phyloP scores from a whole-genome alignment of 768 basidiomycete species.

The Russula dissimulans region DNA sequence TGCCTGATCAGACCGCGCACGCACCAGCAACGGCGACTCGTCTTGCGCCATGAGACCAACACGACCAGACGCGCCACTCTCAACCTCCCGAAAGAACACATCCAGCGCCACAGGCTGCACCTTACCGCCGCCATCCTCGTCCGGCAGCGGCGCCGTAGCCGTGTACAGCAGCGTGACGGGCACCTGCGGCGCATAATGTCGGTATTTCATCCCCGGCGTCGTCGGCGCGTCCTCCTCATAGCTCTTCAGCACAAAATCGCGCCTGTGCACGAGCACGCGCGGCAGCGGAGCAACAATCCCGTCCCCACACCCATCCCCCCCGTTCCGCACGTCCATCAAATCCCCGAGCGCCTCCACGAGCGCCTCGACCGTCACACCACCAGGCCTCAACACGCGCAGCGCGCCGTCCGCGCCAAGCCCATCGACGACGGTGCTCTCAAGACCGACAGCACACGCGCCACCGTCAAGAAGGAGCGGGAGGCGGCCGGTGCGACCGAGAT shows the following conservation, averaged over 20 bases:
- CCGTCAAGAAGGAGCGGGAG: slow-evolving; percentile 80
- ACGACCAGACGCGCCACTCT: slow-evolving; percentile 17
- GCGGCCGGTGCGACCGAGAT: slow-evolving; percentile 55
- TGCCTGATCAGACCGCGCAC: slow-evolving; percentile 26
- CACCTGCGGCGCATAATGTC: slow-evolving; percentile 88
- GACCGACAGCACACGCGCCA: slow-evolving; percentile 79
- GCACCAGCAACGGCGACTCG: slow-evolving; percentile 38
- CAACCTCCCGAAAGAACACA: slow-evolving; percentile 35
- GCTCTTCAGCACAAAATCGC: slow-evolving; percentile 60
- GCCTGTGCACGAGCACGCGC: slow-evolving; percentile 63
- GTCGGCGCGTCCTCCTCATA: slow-evolving; percentile 72
- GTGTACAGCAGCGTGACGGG: slow-evolving; percentile 72
- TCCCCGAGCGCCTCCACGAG: slow-evolving; percentile 46
- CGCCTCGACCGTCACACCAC: slow-evolving; percentile 87
- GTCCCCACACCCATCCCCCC: too few relatives aligned
- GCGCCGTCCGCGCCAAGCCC: slow-evolving; percentile 67
- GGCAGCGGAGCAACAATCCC: neutral
- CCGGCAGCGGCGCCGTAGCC: slow-evolving; percentile 28
- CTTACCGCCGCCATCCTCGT: slow-evolving; percentile 21
- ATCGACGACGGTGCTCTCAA: slow-evolving; percentile 95
- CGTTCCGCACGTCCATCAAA: slow-evolving; percentile 25
- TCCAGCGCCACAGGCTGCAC: slow-evolving; percentile 25
- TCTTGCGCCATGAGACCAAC: slow-evolving; percentile 63
- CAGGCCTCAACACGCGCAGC: slow-evolving; percentile 79
- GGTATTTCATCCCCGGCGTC: slow-evolving; percentile 98